Conservation (phyloP, 306 rosid species). For the Ormosia emarginata region DNA sequence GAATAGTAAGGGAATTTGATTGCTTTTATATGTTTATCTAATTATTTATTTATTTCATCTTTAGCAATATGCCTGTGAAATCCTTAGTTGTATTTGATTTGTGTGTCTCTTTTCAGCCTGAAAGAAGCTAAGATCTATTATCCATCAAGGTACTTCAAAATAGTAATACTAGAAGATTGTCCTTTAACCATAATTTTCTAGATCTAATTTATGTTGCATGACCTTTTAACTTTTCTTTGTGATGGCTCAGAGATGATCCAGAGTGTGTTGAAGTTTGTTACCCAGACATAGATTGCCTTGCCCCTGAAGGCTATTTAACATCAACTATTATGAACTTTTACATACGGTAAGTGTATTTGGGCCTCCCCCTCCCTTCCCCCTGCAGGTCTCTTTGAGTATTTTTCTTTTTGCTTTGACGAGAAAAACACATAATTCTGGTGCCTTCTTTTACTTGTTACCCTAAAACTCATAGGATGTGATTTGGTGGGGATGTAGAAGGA, state of each 20-base stretch:
- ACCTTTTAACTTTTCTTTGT: conserved; percentile 19
- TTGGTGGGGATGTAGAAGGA: not conserved
- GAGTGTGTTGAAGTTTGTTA: conserved; percentile 73
- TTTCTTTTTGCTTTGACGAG: conserved; percentile 1
- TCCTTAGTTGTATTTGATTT: conserved; percentile 21
- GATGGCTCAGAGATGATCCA: conserved; percentile 78
- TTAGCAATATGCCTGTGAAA: conserved; percentile 12
- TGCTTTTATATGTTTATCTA: not conserved
- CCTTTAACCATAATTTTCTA: conserved; percentile 9
- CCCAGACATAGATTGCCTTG: conserved; percentile 71
- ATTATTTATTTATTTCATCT: conserved; percentile 6
- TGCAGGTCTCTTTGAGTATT: not conserved
- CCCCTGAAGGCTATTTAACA: conserved; percentile 70
- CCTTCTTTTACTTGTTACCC: conserved; percentile 6
- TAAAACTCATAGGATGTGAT: not conserved
- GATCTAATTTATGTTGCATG: not conserved
- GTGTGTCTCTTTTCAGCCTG: conserved; percentile 52
- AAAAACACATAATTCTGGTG: not conserved
- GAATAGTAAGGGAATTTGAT: conserved; percentile 49
- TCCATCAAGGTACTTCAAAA: conserved; percentile 71
- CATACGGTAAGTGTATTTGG: conserved; percentile 57
- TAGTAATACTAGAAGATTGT: conserved; percentile 4
- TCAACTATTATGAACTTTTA: conserved; percentile 92
- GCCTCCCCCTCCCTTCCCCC: not conserved
- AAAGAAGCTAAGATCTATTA: conserved; percentile 72